phyloP scores from a whole-genome alignment of 371 early-diverging fungal species.

The Mortierella sp. region DNA sequence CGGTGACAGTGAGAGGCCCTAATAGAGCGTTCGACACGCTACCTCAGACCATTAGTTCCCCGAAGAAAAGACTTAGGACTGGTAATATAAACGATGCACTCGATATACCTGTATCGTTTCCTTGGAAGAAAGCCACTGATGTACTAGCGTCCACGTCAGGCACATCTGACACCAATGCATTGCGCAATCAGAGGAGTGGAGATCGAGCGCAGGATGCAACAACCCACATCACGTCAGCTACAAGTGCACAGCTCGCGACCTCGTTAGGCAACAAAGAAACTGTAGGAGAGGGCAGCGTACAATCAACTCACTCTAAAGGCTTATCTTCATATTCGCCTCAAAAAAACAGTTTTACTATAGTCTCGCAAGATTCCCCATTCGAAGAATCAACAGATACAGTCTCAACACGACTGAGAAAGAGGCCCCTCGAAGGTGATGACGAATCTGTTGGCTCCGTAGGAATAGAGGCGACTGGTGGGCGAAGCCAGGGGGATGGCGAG shows the following conservation, averaged over 20 bases:
- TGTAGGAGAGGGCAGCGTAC: background rate
- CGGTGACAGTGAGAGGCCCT: slow-evolving; percentile 4
- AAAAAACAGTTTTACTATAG: too few relatives aligned
- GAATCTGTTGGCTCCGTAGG: background rate
- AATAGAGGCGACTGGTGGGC: slow-evolving; percentile 10
- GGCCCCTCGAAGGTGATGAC: background rate
- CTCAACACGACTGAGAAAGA: background rate
- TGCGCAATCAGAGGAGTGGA: background rate
- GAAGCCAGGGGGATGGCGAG: slow-evolving; percentile 15
- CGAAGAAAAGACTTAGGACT: slow-evolving; percentile 15
- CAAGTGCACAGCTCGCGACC: background rate
- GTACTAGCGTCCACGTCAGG: background rate
- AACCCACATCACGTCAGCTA: background rate
- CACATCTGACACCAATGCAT: background rate
- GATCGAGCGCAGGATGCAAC: background rate
- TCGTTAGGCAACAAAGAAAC: background rate
- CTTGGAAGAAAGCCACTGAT: slow-evolving; percentile 14
- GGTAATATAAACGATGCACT: background rate
- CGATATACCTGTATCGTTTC: slow-evolving; percentile 5
- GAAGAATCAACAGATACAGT: background rate
- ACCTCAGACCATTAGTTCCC: slow-evolving; percentile 4
- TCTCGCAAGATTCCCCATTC: background rate
- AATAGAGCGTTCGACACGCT: slow-evolving; percentile 10
- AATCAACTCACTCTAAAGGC: background rate
- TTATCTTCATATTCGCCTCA: too few relatives aligned